These are phyloP conservation scores for Apiospora arundinis DNA, from an alignment of 2,329 filamentous ascomycete species.

Conservation along the genomic window DNA sequence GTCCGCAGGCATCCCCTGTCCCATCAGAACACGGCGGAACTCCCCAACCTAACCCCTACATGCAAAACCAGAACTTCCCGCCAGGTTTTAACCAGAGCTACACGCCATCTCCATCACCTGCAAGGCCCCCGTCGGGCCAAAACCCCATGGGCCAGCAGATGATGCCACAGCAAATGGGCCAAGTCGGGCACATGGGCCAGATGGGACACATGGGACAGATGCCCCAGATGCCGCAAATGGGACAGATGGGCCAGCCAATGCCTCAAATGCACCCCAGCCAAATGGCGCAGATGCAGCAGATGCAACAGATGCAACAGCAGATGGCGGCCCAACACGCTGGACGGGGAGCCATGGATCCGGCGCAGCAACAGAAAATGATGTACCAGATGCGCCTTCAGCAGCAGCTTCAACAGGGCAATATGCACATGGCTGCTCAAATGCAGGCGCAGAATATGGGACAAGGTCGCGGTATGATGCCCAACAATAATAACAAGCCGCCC, in stretches of 20 bases:
- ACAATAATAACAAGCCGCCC: slow-evolving; percentile 48
- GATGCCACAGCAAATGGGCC: slow-evolving; percentile 57
- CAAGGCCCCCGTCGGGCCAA: slow-evolving; percentile 61
- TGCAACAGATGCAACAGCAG: slow-evolving; percentile 46
- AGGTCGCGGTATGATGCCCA: slow-evolving; percentile 57
- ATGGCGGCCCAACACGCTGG: slow-evolving; percentile 48
- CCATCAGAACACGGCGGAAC: slow-evolving; percentile 78
- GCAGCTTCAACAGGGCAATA: slow-evolving; percentile 67
- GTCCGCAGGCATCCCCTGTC: slow-evolving; percentile 75
- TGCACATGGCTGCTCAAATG: slow-evolving; percentile 58
- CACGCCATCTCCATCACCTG: slow-evolving; percentile 61
- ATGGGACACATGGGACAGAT: slow-evolving; percentile 49
- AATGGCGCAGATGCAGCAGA: slow-evolving; percentile 43
- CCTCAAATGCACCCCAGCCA: slow-evolving; percentile 41
- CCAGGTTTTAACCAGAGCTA: slow-evolving; percentile 66
- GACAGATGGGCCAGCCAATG: slow-evolving; percentile 48
- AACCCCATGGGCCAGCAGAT: slow-evolving; percentile 61
- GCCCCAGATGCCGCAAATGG: slow-evolving; percentile 44
- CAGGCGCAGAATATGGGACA: slow-evolving; percentile 49
- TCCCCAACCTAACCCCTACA: slow-evolving; percentile 75
- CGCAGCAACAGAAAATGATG: slow-evolving; percentile 72
- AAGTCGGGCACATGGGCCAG: slow-evolving; percentile 38
- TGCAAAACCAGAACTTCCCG: slow-evolving; percentile 63
- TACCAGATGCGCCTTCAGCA: slow-evolving; percentile 87
- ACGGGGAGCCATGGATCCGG: slow-evolving; percentile 62